Evolutionary conservation across 805 yeast species (phyloP).

Genomic region (Wickerhamomyces tratensis): DNA sequence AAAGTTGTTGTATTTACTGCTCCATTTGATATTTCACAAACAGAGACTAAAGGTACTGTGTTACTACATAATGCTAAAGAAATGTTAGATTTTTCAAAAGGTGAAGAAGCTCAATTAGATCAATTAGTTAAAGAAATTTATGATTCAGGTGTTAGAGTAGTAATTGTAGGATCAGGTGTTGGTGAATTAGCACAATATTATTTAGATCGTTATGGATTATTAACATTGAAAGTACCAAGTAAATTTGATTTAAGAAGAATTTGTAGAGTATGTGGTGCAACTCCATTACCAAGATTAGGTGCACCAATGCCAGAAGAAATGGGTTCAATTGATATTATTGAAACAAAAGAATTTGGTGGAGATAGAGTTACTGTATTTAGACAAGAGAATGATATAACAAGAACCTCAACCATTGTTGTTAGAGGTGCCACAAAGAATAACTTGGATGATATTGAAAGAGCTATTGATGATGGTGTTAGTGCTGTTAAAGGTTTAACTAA

Average conservation of each 20-base stretch:
- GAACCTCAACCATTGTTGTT: conserved; percentile 86
- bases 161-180: conserved; percentile 88
- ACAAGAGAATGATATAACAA: conserved; percentile 54
- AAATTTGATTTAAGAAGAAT: conserved; percentile 91
- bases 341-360: conserved; percentile 92
- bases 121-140: conserved; percentile 71
- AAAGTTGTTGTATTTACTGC: conserved; percentile 91
- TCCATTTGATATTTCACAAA: conserved; percentile 88
- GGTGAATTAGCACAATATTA: conserved; percentile 93
- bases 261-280: conserved; percentile 94
- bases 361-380: conserved; percentile 92
- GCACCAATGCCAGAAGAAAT: conserved; percentile 94
- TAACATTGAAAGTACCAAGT: conserved; percentile 84
- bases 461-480: conserved; percentile 94
- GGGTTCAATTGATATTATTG: conserved; percentile 81
- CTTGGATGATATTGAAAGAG: conserved; percentile 92
- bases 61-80: conserved; percentile 92
- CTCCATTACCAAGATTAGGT: conserved; percentile 89
- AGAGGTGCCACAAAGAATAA: conserved; percentile 95
- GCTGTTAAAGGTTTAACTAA: conserved; percentile 83
- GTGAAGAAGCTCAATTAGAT: conserved; percentile 92
- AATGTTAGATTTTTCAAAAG: conserved; percentile 92
- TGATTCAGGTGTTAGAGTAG: conserved; percentile 79
- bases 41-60: conserved; percentile 99
- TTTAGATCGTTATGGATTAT: conserved; percentile 74